phyloP scores from a whole-genome alignment of 805 yeast species.

The Candida tibetensis region DNA sequence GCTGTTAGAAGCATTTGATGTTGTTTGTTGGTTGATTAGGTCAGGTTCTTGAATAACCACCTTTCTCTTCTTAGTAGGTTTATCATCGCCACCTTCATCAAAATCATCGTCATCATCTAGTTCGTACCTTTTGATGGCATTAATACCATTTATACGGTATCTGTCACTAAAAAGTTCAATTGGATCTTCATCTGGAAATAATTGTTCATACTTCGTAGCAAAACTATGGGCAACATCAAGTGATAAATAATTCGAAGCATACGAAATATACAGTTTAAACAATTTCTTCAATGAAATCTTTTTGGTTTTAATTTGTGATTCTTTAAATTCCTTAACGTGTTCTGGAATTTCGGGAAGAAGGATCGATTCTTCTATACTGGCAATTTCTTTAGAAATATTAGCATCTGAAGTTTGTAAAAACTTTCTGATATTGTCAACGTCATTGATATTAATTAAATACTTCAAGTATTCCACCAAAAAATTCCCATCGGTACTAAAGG shows the following conservation, averaged over 20 bases:
- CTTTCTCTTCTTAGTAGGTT: constrained; percentile 11
- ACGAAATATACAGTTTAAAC: constrained; percentile 52
- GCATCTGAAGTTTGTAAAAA: constrained; percentile 76
- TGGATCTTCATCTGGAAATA: constrained; percentile 60
- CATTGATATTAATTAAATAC: constrained; percentile 65
- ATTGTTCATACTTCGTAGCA: constrained; percentile 61
- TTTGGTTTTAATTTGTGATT: constrained; percentile 20
- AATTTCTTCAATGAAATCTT: constrained; percentile 29
- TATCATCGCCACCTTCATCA: constrained; percentile 19
- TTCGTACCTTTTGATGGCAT: constrained; percentile 39
- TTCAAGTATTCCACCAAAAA: constrained; percentile 69
- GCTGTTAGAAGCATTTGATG: not conserved
- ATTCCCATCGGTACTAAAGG: constrained; percentile 50
- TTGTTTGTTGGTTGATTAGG: not conserved
- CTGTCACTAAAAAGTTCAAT: constrained; percentile 37
- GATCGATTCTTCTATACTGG: constrained; percentile 19
- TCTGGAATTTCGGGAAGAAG: constrained; percentile 37
- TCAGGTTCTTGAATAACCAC: not conserved
- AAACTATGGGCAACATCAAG: constrained; percentile 62
- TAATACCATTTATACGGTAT: constrained; percentile 33
- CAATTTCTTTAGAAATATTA: constrained; percentile 41
- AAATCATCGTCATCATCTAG: constrained; percentile 26
- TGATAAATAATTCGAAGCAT: constrained; percentile 71
- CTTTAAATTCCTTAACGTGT: constrained; percentile 40
- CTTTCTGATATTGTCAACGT: constrained; percentile 73